Base-by-base conservation (phyloP, 345 rosid species). In the Nasturtium officinale region DNA sequence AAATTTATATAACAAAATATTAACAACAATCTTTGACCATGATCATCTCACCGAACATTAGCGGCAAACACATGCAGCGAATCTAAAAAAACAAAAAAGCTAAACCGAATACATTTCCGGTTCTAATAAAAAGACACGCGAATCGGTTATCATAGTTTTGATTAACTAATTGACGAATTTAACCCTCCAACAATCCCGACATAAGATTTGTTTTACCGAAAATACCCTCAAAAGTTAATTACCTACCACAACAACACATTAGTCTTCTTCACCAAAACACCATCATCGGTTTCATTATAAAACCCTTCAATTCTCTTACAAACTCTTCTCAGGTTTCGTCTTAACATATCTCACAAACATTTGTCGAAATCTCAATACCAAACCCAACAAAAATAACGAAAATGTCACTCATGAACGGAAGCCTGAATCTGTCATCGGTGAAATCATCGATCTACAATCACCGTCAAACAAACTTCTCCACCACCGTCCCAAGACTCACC, bases 321-420 rank as follows among this genome's bases (percentile, higher is more conserved):
- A 52, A 51, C 68, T 1, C n/a, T 65, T 76, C 75, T 76, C 79
- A 69, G 75, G 75, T 76, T 76, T 76, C 75, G 79, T 73, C 42
- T 65, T 65, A 17, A 62, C 65, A 64, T 55, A 4, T 21, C 29
- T 12, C 63, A 33, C 2, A 35, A 40, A 56, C 66, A 65, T 38
- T 73, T 46, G 42, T 65, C 67, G 67, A 67, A 65, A 74, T 74
- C 78, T 74, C 73, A 17, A 74, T 11, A 66, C 59, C 10, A 51
- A 67, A 58, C 52, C 16, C 29, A 23, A 23, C 25, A 23, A 23
- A 23, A 23, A 23, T 1, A 23, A 23, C 2, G 13, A 12, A 42
- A 71, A 77, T 77, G 80, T 72, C 80, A 3, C 77, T 77, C 18
- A 77, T 71, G 77, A 77, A 71, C 9, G 77, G 80, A 9, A 64